Evolutionary conservation across 2,329 filamentous ascomycete genomes (phyloP), one percentile per base, ranked within the genome.

Genomic region (Madurella mycetomatis): DNA sequence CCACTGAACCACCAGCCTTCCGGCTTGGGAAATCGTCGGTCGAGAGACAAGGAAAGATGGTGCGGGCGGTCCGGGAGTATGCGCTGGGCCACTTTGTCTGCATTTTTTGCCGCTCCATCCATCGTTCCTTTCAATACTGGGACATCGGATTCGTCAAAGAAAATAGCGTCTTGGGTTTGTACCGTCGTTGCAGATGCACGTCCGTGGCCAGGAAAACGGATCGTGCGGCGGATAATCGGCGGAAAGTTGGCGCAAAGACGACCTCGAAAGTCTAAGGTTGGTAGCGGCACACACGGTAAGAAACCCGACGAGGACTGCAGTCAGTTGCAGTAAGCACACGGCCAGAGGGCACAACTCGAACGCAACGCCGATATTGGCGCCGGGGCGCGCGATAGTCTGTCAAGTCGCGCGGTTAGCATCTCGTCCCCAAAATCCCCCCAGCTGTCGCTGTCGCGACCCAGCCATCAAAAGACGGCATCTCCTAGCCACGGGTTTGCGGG

Each of bases 21-120:
- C 54, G 70, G 70, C 41, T 70, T 67, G 51, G 71, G 72, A 59
- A 77, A 82, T 64, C 73, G 77, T 66, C 71, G 71, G 60, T 76
- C 73, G 47, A 76, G 66, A 37, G 72, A 74, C 58, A 76, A 69
- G 39, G 79, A 77, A 37, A 84, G 73, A 60, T 80, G 77, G 65
- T 83, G 77, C 58, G 79, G 76, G 65, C 72, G 73, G 55, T 74
- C 70, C 59, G 80, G 80, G 59, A 82, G 69, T 59, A 78, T 73
- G 65, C 72, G 72, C 71, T 80, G 73, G 64, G 75, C 73, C 67
- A 81, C 71, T 68, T 70, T 73, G 69, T 80, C 70, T 70, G 80
- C 75, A 72, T 73, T 76, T 72, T 80, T 79, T 68, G 75, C 76
- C 74, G 78, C 77, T 74, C 74, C 77, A 75, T 82, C 80, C 80